These are phyloP conservation scores for Coleophoma eucalyptorum DNA, from an alignment of 2,329 filamentous ascomycete genomes.

Conservation along the genomic window DNA sequence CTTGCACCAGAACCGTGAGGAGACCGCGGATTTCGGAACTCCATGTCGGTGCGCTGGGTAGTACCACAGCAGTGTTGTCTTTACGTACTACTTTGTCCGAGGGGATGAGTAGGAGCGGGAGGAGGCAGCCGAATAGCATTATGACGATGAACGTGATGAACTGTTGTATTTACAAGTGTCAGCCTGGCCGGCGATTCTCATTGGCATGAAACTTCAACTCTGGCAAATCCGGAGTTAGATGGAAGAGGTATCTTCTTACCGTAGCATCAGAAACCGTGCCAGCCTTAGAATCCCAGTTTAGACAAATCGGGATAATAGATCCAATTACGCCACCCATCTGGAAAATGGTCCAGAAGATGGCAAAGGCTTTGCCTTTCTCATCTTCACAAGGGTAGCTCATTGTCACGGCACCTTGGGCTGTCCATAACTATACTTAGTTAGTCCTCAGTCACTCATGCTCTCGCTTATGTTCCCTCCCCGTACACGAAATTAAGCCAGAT, in stretches of 20 bases:
- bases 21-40: conserved; percentile 72
- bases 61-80: conserved; percentile 74
- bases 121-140: background rate
- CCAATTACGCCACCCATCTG: conserved; percentile 85
- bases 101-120: background rate
- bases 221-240: too few relatives aligned
- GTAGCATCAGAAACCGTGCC: background rate
- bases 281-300: background rate
- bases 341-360: conserved; percentile 90
- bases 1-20: conserved; percentile 62
- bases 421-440: conserved; percentile 52
- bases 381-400: conserved; percentile 80
- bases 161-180: too few relatives aligned
- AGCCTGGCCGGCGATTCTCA: too few relatives aligned
- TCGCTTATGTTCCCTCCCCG: background rate
- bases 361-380: conserved; percentile 81
- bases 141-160: background rate
- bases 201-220: too few relatives aligned
- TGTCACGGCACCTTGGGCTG: conserved; percentile 76
- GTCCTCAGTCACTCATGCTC: background rate
- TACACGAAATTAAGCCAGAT: background rate
- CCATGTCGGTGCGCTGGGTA: conserved; percentile 87
- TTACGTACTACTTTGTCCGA: conserved; percentile 53
- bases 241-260: too few relatives aligned
- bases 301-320: conserved; percentile 34